These are phyloP conservation scores for Podospora conica DNA, from an alignment of 495 filamentous ascomycete genomes.

Conservation along the genomic window DNA sequence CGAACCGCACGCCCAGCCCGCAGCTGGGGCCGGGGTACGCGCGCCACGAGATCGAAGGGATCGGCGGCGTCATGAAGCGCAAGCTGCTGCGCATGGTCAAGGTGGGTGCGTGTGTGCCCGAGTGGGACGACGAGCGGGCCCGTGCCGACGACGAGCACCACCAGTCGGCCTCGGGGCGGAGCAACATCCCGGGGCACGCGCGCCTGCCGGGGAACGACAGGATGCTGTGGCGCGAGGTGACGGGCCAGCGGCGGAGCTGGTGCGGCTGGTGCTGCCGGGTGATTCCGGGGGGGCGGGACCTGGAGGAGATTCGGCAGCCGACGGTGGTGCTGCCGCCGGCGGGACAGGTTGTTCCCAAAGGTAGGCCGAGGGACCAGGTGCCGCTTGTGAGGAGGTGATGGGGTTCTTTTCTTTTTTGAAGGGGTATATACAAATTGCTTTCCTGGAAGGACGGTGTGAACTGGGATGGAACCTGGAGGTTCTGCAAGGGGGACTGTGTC, in stretches of 20 bases:
- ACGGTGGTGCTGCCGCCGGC: neutral
- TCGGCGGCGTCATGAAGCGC: conserved; percentile 78
- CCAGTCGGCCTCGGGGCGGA: neutral
- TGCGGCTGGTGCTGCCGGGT: conserved; percentile 61
- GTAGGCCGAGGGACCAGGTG: neutral
- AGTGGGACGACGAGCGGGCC: conserved; percentile 73
- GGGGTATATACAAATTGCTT: neutral
- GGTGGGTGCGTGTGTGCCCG: conserved; percentile 74
- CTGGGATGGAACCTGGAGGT: neutral
- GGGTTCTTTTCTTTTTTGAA: neutral
- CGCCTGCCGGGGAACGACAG: conserved; percentile 20
- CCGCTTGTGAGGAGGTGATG: neutral
- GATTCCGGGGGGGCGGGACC: conserved; percentile 40
- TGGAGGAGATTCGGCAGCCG: conserved; percentile 17
- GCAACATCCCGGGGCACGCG: neutral
- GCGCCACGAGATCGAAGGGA: conserved; percentile 78
- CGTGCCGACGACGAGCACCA: conserved; percentile 11
- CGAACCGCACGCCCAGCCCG: conserved; percentile 36
- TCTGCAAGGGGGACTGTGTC: neutral
- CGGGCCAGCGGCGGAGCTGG: conserved; percentile 55
- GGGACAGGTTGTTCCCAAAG: neutral
- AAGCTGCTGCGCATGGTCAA: conserved; percentile 68
- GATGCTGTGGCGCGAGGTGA: conserved; percentile 51
- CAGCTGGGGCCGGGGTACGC: conserved; percentile 59
- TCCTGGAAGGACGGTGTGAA: neutral